Percentiles rank a stretch among this genome's conserved stretches.
phyloP scores from a whole-genome alignment of 352 stramenopile genomes.

The Phytophthora uliginosa region DNA sequence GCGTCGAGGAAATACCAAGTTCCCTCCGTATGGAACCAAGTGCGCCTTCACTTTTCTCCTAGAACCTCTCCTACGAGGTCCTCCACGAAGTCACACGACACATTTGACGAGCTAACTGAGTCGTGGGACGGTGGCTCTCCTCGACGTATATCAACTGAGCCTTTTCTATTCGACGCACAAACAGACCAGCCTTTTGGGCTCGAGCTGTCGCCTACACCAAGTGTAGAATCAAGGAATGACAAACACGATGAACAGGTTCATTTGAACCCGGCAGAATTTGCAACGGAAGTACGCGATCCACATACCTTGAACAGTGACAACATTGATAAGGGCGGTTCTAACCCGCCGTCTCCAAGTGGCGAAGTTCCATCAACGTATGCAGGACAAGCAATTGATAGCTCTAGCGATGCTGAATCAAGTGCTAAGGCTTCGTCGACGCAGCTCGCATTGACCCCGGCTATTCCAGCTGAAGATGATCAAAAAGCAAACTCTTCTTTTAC shows the following conservation, averaged over 20 bases:
- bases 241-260: background rate
- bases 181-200: slow-evolving; percentile 30
- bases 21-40: slow-evolving; percentile 35
- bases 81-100: slow-evolving; percentile 27
- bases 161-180: slow-evolving; percentile 33
- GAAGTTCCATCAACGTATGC: background rate
- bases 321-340: background rate
- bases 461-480: background rate
- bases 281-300: background rate
- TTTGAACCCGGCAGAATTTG: background rate
- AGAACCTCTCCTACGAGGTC: slow-evolving; percentile 13
- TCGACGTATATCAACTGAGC: slow-evolving; percentile 10
- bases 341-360: background rate
- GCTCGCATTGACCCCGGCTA: background rate
- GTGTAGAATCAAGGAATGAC: background rate
- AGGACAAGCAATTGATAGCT: background rate
- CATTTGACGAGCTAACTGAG: slow-evolving; percentile 43
- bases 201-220: slow-evolving; percentile 5
- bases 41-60: slow-evolving; percentile 35
- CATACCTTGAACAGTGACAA: background rate
- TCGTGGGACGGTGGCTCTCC: slow-evolving; percentile 39
- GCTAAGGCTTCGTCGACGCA: background rate
- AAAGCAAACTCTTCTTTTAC: background rate
- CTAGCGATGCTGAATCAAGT: background rate
- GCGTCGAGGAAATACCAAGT: slow-evolving; percentile 1